Base-by-base conservation (phyloP, 140 eudicot species). In the Bidens hawaiensis region DNA sequence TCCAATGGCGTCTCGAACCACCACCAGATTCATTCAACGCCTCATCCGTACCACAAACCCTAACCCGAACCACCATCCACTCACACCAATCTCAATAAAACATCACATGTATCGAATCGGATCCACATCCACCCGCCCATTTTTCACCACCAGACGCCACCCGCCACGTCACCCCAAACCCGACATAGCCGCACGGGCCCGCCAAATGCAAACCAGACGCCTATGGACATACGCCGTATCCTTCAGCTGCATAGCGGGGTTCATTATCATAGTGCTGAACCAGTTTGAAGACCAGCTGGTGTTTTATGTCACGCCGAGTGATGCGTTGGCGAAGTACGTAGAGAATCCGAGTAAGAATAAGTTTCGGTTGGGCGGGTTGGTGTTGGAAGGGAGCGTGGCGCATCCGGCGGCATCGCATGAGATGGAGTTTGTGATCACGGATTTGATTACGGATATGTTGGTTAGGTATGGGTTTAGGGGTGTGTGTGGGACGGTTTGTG, bases 211-310 rank as follows among this genome's bases (percentile, higher is more conserved):
- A 71, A 83, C 60, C 72, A 88, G 94, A 6, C 90, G 95, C 15
- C 90, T 90, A 69, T 89, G 97, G 97, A 78, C 94, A 4, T 82
- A 84, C 77, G 95, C 89, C 50, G 52, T 82, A n/a, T 66, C 86
- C 7, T 82, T 88, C 83, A 68, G 89, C 69, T 75, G 91, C 62
- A 76, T 84, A 50, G 91, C 91, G 10, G 95, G 95, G 0, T 91
- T 91, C 76, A 76, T 87, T 22, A 68, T 87, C 9, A 78, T 91
- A 12, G 96, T 87, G 0, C 78, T 91, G 12, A 82, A 87, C 69
- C 94, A 91, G 57, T 91, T 91, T 69, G 91, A 91, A 28, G 98
- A 91, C 18, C 95, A 84, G 33, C 68, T 91, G 46, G 91, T 91
- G 8, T 91, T 91, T 64, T 91, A 91, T 41, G 72, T 91, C 0